These are phyloP conservation scores for Aphanomyces astaci DNA, from an alignment of 352 stramenopile genomes.

Conservation along the genomic window DNA sequence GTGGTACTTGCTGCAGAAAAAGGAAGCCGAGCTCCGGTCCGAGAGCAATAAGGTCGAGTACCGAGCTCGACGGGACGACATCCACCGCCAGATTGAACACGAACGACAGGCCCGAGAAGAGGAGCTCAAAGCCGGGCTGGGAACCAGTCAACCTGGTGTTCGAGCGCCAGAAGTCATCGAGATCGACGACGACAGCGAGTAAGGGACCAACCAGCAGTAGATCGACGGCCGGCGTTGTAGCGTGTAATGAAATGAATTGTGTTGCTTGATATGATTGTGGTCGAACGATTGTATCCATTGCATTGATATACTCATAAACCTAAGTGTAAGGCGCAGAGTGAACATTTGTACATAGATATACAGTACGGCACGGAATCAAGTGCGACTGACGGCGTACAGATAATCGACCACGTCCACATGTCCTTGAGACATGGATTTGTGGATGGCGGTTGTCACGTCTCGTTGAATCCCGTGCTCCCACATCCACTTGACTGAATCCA, in stretches of 20 bases:
- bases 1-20: conserved; percentile 14
- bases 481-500: not conserved
- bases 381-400: conserved; percentile 22
- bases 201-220: no score
- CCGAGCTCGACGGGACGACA: not conserved
- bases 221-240: no score
- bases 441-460: conserved; percentile 16
- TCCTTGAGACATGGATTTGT: conserved; percentile 23
- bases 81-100: conserved; percentile 5
- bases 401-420: conserved; percentile 30
- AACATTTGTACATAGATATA: no score
- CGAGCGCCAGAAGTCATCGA: conserved; percentile 13
- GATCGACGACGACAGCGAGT: conserved; percentile 21
- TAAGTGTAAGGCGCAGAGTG: no score
- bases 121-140: not conserved
- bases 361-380: no score
- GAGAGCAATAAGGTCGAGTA: not conserved
- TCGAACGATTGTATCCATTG: no score
- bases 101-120: conserved; percentile 5
- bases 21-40: not conserved
- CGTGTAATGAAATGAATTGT: not conserved
- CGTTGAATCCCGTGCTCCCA: not conserved
- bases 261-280: no score
- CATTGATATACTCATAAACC: no score
- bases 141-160: not conserved